phyloP scores from a whole-genome alignment of 345 rosid genomes.

The Anacardium occidentale region DNA sequence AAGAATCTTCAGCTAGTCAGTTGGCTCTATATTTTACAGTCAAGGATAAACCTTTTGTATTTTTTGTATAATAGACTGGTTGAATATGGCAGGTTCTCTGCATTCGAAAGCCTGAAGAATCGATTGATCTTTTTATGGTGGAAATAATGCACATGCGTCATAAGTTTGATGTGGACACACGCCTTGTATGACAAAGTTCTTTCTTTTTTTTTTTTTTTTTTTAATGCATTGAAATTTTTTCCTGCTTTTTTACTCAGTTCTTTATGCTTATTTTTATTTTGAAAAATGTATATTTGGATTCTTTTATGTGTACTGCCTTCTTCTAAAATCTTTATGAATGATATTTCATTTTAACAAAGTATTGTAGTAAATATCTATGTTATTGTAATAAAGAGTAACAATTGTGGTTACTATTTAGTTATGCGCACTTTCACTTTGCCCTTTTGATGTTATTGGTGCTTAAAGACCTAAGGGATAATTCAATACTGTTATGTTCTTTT shows the following conservation, averaged over 20 bases:
- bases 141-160: slow-evolving; percentile 99
- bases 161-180: slow-evolving; percentile 95
- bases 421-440: neutral
- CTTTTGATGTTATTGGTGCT: neutral
- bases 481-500: neutral
- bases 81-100: slow-evolving; percentile 69
- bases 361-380: neutral
- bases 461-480: neutral
- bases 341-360: neutral
- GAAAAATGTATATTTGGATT: neutral
- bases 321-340: neutral
- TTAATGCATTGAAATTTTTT: neutral
- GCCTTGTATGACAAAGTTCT: slow-evolving; percentile 51
- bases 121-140: slow-evolving; percentile 94
- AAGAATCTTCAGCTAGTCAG: neutral
- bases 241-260: neutral
- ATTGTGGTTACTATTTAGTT: neutral
- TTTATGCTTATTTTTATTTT: too few relatives aligned
- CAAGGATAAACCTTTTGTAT: neutral
- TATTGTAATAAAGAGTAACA: too few relatives aligned
- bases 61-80: slow-evolving; percentile 5
- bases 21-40: neutral
- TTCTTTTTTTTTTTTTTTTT: neutral
- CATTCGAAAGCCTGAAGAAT: slow-evolving; percentile 80
- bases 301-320: neutral